Evolutionary conservation across 1,284 basidiomycete species (phyloP).

Genomic region (Dichomitus squalens): DNA sequence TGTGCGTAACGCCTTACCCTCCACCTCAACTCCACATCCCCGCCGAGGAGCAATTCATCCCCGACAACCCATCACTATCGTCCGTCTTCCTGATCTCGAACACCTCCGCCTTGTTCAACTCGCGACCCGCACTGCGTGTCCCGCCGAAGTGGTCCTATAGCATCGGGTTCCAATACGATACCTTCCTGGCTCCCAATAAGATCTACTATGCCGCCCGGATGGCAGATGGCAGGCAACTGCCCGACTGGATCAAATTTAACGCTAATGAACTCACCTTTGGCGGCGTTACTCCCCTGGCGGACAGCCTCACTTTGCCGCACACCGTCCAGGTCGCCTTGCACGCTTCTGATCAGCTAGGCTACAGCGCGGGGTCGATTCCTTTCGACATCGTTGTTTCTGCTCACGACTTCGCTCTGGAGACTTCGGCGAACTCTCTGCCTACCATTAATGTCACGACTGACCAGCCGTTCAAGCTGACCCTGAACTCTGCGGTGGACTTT

Average conservation of each 20-base stretch:
- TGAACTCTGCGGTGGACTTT: constrained; percentile 61
- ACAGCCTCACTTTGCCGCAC: constrained; percentile 40
- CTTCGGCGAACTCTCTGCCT: constrained; percentile 45
- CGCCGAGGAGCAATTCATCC: constrained; percentile 62
- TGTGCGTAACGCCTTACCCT: constrained; percentile 63
- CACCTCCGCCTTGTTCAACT: constrained; percentile 55
- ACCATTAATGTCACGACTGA: constrained; percentile 68
- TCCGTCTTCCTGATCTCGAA: constrained; percentile 64
- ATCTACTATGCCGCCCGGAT: constrained; percentile 73
- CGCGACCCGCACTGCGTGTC: constrained; percentile 69
- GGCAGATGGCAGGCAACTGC: constrained; percentile 69
- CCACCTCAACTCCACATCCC: constrained; percentile 59
- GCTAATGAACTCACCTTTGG: constrained; percentile 71
- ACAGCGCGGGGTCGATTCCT: constrained; percentile 49
- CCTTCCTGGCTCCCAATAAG: constrained; percentile 52
- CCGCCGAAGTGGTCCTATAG: constrained; percentile 91
- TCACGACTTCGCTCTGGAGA: constrained; percentile 61
- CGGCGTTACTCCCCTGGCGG: constrained; percentile 68
- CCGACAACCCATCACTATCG: constrained; percentile 61
- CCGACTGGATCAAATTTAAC: constrained; percentile 79
- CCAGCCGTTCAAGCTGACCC: constrained; percentile 57
- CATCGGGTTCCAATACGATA: constrained; percentile 78
- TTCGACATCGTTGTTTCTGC: constrained; percentile 64
- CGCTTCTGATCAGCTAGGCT: constrained; percentile 68
- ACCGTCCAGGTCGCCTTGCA: constrained; percentile 57